These are phyloP conservation scores for Yarrowia sp. DNA, from an alignment of 805 yeast genomes.

Conservation along the genomic window DNA sequence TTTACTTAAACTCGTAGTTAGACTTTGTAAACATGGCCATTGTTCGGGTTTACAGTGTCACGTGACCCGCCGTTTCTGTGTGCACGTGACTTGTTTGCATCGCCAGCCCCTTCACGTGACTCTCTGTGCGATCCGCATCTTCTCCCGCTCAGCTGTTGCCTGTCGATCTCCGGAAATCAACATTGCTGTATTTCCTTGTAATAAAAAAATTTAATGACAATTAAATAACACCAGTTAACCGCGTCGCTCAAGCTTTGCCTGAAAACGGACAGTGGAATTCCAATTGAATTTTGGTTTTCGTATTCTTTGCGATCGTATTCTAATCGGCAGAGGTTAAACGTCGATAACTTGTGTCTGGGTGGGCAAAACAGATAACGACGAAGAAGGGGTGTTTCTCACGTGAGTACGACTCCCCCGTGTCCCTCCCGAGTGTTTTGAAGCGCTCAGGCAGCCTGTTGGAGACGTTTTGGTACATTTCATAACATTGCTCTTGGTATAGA, in stretches of 20 bases:
- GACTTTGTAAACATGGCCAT: background rate
- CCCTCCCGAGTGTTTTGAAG: too few species aligned
- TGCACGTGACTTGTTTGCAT: too few species aligned
- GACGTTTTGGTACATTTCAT: too few species aligned
- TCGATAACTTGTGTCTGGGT: background rate
- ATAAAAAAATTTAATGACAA: background rate
- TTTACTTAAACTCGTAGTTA: background rate
- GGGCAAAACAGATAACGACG: too few species aligned
- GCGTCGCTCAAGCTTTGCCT: background rate
- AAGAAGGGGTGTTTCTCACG: too few species aligned
- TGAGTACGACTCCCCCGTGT: background rate
- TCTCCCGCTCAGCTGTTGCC: background rate
- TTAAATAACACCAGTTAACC: background rate
- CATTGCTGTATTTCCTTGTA: background rate
- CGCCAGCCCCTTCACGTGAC: background rate
- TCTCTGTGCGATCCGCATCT: background rate
- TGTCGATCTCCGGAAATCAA: background rate
- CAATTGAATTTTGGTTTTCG: background rate
- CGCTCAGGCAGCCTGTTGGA: too few species aligned
- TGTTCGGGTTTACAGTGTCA: background rate
- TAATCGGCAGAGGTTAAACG: background rate
- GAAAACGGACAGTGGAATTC: background rate
- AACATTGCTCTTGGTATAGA: too few species aligned
- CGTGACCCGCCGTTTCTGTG: too few species aligned
- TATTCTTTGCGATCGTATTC: background rate